Evolutionary conservation across 2,329 filamentous ascomycete species (phyloP).

Genomic region (Pyrenochaeta sp.): DNA sequence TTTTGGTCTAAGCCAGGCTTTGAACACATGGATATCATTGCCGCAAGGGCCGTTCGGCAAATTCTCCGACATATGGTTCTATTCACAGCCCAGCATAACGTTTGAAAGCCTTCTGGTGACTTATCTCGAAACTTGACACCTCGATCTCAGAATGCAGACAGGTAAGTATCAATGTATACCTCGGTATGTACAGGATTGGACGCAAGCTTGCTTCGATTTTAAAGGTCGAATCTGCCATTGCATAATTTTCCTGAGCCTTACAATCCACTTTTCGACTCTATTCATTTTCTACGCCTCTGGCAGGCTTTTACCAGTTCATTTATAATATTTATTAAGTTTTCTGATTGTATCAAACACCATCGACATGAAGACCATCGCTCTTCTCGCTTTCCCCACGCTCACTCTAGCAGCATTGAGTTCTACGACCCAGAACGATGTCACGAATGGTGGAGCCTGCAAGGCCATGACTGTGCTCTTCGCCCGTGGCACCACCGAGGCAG

Average conservation of each 20-base stretch:
- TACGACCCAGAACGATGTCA: conserved; percentile 36
- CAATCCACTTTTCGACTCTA: neutral
- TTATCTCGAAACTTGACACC: conserved; percentile 22
- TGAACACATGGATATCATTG: conserved; percentile 11
- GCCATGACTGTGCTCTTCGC: conserved; percentile 63
- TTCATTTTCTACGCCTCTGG: neutral
- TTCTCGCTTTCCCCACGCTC: conserved; percentile 17
- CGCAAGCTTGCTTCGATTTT: no score
- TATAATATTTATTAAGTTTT: no score
- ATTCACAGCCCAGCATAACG: conserved; percentile 19
- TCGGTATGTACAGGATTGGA: neutral
- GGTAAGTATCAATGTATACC: neutral
- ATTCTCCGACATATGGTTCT: neutral
- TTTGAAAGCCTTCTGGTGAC: conserved; percentile 12
- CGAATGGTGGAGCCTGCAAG: conserved; percentile 47
- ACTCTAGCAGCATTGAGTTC: conserved; percentile 28
- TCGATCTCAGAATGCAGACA: neutral
- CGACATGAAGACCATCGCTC: conserved; percentile 24
- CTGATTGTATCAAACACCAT: no score
- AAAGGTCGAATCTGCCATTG: no score
- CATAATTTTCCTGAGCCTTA: neutral
- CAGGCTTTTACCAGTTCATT: neutral
- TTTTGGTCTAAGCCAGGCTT: conserved; percentile 5
- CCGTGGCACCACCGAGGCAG: conserved; percentile 62
- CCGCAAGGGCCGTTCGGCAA: no score